Percentiles rank a stretch among this genome's conserved stretches.
These are phyloP conservation scores for Prinsepia uniflora DNA, from an alignment of 306 rosid genomes.

Conservation along the genomic window DNA sequence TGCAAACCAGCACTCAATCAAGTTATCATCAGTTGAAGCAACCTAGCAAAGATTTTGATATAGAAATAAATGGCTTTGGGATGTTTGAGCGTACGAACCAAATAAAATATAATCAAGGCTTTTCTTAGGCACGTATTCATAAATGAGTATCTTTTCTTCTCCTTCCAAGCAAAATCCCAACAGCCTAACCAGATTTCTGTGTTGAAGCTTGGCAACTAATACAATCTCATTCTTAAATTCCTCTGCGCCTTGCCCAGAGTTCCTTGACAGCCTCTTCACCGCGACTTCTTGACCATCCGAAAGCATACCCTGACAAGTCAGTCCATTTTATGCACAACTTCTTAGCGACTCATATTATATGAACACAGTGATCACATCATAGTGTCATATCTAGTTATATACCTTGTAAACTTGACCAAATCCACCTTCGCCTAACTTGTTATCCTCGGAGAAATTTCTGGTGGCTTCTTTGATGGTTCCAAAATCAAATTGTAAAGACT, in stretches of 20 bases:
- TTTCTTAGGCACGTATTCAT: conserved; percentile 46
- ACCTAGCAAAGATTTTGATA: background rate
- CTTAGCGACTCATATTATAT: too few relatives aligned
- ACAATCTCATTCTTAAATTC: conserved; percentile 59
- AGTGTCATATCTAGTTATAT: background rate
- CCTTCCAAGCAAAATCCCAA: conserved; percentile 49
- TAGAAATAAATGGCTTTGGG: background rate
- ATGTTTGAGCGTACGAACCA: conserved; percentile 24
- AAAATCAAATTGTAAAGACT: conserved; percentile 38
- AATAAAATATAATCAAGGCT: conserved; percentile 47
- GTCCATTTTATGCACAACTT: too few relatives aligned
- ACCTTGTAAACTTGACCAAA: conserved; percentile 58
- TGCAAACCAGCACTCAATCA: conserved; percentile 4
- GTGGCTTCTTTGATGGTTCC: conserved; percentile 37
- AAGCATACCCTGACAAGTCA: conserved; percentile 39
- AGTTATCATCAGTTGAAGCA: background rate
- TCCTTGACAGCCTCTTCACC: conserved; percentile 52
- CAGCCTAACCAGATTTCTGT: conserved; percentile 49
- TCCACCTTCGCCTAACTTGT: conserved; percentile 51
- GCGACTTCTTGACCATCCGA: conserved; percentile 48
- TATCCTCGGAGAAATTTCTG: conserved; percentile 33
- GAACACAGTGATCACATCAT: too few relatives aligned
- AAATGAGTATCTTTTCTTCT: conserved; percentile 51
- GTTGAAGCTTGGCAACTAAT: conserved; percentile 57
- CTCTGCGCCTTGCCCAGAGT: conserved; percentile 42